A percentile compares a stretch with the other conserved stretches of the same genome.
Evolutionary conservation across 345 rosid genomes (phyloP).

Genomic region (Lepidium sativum): DNA sequence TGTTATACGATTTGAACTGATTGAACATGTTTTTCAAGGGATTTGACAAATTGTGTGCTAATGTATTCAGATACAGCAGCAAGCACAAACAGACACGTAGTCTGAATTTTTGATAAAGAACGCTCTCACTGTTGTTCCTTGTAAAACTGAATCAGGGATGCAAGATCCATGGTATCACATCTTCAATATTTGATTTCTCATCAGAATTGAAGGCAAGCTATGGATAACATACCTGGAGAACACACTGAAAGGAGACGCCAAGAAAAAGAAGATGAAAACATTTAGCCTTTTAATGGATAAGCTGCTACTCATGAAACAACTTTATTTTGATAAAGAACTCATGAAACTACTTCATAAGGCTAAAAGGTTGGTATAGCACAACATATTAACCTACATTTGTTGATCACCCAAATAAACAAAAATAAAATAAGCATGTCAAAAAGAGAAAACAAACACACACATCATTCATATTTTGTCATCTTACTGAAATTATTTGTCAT

Average conservation of each 20-base stretch:
- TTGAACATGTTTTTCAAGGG: not conserved
- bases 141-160: conserved; percentile 56
- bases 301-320: too few species aligned
- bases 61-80: not conserved
- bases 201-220: conserved; percentile 73
- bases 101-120: not conserved
- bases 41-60: not conserved
- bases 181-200: conserved; percentile 56
- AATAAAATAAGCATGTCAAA: too few species aligned
- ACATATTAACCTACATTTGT: not conserved
- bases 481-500: not conserved
- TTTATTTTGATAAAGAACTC: too few species aligned
- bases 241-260: conserved; percentile 38
- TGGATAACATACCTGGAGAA: conserved; percentile 82
- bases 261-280: not conserved
- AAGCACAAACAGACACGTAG: not conserved
- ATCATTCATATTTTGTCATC: not conserved
- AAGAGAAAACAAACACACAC: not conserved
- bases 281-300: not conserved
- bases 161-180: conserved; percentile 49
- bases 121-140: conserved; percentile 48
- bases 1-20: not conserved
- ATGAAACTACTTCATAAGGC: not conserved
- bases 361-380: not conserved
- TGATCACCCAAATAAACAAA: not conserved